Conservation (phyloP, 1,139 yeast genomes). For the Ogataea hybrid region DNA sequence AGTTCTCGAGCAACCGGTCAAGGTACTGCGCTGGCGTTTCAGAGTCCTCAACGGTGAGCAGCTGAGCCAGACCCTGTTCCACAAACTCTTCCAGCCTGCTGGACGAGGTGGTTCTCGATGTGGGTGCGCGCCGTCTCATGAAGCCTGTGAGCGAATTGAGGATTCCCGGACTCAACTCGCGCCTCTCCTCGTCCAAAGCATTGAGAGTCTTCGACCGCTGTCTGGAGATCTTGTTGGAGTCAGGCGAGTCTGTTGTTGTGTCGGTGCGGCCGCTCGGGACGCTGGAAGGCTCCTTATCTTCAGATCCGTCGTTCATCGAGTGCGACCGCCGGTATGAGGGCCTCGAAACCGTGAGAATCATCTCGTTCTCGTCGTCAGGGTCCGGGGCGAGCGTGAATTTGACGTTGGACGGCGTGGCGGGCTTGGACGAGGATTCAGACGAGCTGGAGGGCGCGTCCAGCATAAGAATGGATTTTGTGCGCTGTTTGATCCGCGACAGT, state of each 20-base stretch:
- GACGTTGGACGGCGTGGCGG: slow-evolving; percentile 9
- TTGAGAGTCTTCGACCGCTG: slow-evolving; percentile 31
- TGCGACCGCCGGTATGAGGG: slow-evolving; percentile 20
- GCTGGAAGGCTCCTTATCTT: neutral
- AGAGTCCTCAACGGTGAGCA: slow-evolving; percentile 11
- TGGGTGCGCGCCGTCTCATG: slow-evolving; percentile 24
- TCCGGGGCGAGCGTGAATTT: slow-evolving; percentile 18
- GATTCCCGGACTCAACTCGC: slow-evolving; percentile 22
- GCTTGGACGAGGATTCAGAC: slow-evolving; percentile 6
- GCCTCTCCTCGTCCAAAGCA: slow-evolving; percentile 23
- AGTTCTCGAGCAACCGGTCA: slow-evolving; percentile 20
- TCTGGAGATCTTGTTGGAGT: slow-evolving; percentile 16
- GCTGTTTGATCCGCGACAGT: slow-evolving; percentile 19
- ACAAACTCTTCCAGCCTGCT: slow-evolving; percentile 10
- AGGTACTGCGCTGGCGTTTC: slow-evolving; percentile 23
- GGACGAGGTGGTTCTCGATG: slow-evolving; percentile 13
- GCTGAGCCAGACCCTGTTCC: slow-evolving; percentile 9
- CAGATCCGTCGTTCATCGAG: slow-evolving; percentile 16
- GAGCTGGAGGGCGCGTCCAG: slow-evolving; percentile 21
- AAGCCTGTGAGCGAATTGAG: slow-evolving; percentile 29
- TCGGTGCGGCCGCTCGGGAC: slow-evolving; percentile 5
- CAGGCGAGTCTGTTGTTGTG: slow-evolving; percentile 5
- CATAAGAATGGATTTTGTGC: slow-evolving; percentile 26
- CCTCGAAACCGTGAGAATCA: slow-evolving; percentile 3
- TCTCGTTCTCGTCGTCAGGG: slow-evolving; percentile 11